Evolutionary conservation across 2,329 filamentous ascomycete genomes (phyloP).

Genomic region (Paracoccidioides brasiliensis): DNA sequence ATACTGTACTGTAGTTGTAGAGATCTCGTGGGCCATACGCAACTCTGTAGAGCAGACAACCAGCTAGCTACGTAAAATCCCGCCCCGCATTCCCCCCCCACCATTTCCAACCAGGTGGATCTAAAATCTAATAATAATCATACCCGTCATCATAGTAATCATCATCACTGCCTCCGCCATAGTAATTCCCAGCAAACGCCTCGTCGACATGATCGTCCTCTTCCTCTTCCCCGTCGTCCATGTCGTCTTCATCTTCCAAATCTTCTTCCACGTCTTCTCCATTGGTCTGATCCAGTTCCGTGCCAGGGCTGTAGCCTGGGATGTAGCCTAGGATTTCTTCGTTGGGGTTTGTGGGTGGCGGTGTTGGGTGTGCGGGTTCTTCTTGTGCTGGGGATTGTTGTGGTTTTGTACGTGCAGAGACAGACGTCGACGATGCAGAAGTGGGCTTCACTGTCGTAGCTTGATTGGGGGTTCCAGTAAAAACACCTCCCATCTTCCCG

Average conservation of each 20-base stretch:
- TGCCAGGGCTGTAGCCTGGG: conserved; percentile 2
- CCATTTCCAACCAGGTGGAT: no score
- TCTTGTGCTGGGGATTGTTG: conserved; percentile 10
- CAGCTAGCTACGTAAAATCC: no score
- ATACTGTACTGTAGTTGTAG: no score
- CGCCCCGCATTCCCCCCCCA: no score
- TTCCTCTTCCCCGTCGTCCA: conserved; percentile 21
- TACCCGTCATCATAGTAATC: conserved; percentile 24
- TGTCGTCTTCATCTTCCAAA: conserved; percentile 15
- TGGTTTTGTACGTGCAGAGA: conserved; percentile 6
- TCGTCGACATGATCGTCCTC: conserved; percentile 22
- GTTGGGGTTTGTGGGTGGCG: conserved; percentile 8
- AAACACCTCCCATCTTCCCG: neutral
- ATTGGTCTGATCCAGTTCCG: conserved; percentile 14
- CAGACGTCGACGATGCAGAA: no score
- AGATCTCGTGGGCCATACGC: no score
- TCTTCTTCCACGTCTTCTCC: conserved; percentile 18
- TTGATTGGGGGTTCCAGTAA: neutral
- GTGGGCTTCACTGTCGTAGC: no score
- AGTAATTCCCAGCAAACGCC: conserved; percentile 27
- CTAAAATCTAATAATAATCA: conserved; percentile 9
- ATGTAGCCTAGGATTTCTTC: conserved; percentile 17
- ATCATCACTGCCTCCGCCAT: conserved; percentile 22
- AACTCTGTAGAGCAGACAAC: no score
- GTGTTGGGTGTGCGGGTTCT: conserved; percentile 2